Base-by-base conservation (phyloP, 169 alveolate species). In the Theileria parva region DNA sequence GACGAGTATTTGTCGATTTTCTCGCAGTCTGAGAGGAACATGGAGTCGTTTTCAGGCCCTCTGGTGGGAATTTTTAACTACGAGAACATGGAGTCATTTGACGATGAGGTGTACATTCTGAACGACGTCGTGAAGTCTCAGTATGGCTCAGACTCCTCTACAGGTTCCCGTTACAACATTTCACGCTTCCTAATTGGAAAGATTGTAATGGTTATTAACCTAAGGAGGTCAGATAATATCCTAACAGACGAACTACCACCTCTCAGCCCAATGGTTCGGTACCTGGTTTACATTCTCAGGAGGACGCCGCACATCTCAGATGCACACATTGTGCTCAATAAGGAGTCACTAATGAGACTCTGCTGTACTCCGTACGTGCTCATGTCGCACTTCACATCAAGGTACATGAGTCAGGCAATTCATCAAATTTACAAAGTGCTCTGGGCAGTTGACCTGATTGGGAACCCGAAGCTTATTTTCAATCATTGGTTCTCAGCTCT, bases 381-480 rank as follows among this genome's bases (percentile, higher is more conserved):
- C 73, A 9, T 81, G 65, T 65, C 80, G 0, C 88, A 81, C 70
- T 81, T 81, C 60, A 53, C 48, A 6, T 83, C 74, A 61, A 81
- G 92, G 37, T 91, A 91, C 71, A 76, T 87, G 68, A 87, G 76
- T 28, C 89, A 86, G 48, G 86, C 92, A 15, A 86, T 91, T 67
- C 90, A 87, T 44, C 93, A 91, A 81, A 84, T 87, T 76, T 87
- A 87, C 87, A 87, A 91, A 61, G 93, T 91, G 65, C 88, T 91
- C 27, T 92, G 95, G 55, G 95, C 95, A 15, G 86, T 91, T 0
- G 95, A 91, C 60, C 88, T 91, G 63, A 91, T 91, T 21, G 95
- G 95, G 44, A 91, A 91, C 79, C 95, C 95, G 37, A 85, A 87
- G 83, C 87, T 84, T 19, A 86, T 91, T 17, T 70, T 86, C 73